These are phyloP conservation scores for Plenodomus biglobosus DNA, from an alignment of 2,329 filamentous ascomycete genomes.

Conservation along the genomic window DNA sequence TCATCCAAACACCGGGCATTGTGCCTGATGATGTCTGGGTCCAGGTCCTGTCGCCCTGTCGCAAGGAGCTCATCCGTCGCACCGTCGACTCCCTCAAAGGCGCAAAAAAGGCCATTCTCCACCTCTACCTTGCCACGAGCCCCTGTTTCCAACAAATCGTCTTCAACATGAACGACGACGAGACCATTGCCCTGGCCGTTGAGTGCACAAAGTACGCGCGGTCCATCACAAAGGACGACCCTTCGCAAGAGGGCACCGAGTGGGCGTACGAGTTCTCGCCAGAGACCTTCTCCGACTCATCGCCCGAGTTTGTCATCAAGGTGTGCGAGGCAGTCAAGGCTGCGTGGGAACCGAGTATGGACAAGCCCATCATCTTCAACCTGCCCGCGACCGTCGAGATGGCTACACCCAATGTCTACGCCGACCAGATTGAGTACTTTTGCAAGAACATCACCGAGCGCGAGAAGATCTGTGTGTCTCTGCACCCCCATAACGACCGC, in stretches of 20 bases:
- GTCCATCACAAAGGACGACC: constrained; percentile 82
- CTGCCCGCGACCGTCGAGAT: constrained; percentile 95
- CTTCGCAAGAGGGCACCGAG: constrained; percentile 57
- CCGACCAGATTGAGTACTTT: constrained; percentile 96
- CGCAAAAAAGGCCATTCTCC: constrained; percentile 89
- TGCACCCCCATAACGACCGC: constrained; percentile 94
- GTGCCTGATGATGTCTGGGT: constrained; percentile 88
- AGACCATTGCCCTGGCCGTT: constrained; percentile 79
- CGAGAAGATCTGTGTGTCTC: constrained; percentile 82
- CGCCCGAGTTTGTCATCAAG: constrained; percentile 76
- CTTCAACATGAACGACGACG: constrained; percentile 81
- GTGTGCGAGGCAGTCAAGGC: constrained; percentile 92
- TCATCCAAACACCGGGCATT: constrained; percentile 80
- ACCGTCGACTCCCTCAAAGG: constrained; percentile 88
- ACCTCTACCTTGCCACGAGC: constrained; percentile 94
- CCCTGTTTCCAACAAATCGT: constrained; percentile 92
- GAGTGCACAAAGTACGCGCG: constrained; percentile 84
- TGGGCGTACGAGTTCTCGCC: constrained; percentile 85
- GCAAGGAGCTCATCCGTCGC: constrained; percentile 83
- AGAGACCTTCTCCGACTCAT: constrained; percentile 88
- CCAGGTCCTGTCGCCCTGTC: constrained; percentile 89
- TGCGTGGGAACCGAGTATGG: constrained; percentile 80
- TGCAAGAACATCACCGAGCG: constrained; percentile 80
- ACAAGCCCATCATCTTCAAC: constrained; percentile 92
- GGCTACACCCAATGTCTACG: constrained; percentile 91